A percentile compares a stretch with the other conserved stretches of the same genome.
phyloP scores from a whole-genome alignment of 2,329 filamentous ascomycete genomes.

The Pseudogymnoascus verrucosus region DNA sequence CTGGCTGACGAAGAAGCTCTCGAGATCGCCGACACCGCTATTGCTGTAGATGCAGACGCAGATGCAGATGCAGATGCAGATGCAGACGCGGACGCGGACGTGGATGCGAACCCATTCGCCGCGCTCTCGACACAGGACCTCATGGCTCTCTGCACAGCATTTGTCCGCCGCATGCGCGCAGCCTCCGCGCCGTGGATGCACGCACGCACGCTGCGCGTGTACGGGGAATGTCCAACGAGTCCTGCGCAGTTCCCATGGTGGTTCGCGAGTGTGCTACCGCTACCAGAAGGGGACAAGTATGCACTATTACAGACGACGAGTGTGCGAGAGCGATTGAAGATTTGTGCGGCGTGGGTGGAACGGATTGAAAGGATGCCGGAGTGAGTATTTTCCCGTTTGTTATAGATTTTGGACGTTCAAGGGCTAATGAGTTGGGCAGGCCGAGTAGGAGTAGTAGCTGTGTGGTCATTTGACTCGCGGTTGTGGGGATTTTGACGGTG shows the following conservation, averaged over 20 bases:
- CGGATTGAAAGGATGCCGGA: conserved; percentile 30
- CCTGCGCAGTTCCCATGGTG: conserved; percentile 79
- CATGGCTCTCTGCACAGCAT: conserved; percentile 56
- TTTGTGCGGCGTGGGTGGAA: conserved; percentile 71
- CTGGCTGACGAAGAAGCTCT: conserved; percentile 70
- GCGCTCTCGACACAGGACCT: conserved; percentile 56
- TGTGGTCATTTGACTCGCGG: conserved; percentile 4
- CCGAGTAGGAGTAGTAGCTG: conserved; percentile 6
- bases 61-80: conserved; percentile 34
- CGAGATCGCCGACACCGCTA: conserved; percentile 59
- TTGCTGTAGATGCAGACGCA: conserved; percentile 21
- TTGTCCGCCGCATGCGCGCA: conserved; percentile 60
- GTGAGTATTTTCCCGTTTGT: not conserved
- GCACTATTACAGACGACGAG: conserved; percentile 63
- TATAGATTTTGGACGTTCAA: not conserved
- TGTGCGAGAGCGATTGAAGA: conserved; percentile 73
- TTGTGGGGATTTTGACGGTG: conserved; percentile 4
- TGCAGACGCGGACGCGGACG: conserved; percentile 32
- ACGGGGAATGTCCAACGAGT: conserved; percentile 70
- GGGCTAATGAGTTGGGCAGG: not conserved
- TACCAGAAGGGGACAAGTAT: conserved; percentile 73
- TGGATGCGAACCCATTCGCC: not conserved
- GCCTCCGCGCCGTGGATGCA: conserved; percentile 69
- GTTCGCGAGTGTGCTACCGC: conserved; percentile 75
- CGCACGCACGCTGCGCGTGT: conserved; percentile 61